Base-by-base conservation (phyloP, 257 asterid genomes). In the Leonotis leonurus region DNA sequence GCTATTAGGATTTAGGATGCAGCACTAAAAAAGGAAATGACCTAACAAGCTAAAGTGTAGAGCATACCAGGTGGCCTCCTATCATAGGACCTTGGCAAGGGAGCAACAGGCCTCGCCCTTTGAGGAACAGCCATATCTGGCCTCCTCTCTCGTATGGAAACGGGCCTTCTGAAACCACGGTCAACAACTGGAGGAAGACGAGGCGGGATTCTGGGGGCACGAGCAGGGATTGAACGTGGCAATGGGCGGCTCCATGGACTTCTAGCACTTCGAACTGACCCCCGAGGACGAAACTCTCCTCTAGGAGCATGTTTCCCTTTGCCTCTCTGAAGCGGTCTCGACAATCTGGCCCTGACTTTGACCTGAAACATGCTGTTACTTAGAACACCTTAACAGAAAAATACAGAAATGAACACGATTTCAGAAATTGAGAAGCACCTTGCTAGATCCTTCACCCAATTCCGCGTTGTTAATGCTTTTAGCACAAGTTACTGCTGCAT, bases 271-370 rank as follows among this genome's bases (percentile, higher is more conserved):
- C 87, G 84, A 70, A 63, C 30, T 18, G 91, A 68, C 17, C 79
- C 83, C 8, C 74, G 77, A 60, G 90, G 70, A 9, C 94, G 85
- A 53, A 64, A 63, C 60, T 87, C 94, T 67, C 81, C 95, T 26
- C 92, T 89, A 21, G 82, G 53, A 67, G 67, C 82, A 67, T 84
- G 86, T 70, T 88, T 93, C 39, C 99, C 96, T 78, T 77, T 93
- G 67, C 96, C 94, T 73, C 97, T 85, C 79, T 87, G 96, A 69
- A 93, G 96, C 18, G 99, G 99, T 65, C 99, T 86, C 20, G 99
- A 93, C 70, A 93, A 74, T 70, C 99, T 81, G 65, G 97, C 99
- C 83, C 99, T 75, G 64, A 93, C 95, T 81, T 90, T 93, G 70
- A 78, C 96, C 99, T 93, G 90, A 65, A 83, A 68, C 22, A 66